These are phyloP conservation scores for Melampsora americana DNA, from an alignment of 1,284 basidiomycete genomes.

Conservation along the genomic window DNA sequence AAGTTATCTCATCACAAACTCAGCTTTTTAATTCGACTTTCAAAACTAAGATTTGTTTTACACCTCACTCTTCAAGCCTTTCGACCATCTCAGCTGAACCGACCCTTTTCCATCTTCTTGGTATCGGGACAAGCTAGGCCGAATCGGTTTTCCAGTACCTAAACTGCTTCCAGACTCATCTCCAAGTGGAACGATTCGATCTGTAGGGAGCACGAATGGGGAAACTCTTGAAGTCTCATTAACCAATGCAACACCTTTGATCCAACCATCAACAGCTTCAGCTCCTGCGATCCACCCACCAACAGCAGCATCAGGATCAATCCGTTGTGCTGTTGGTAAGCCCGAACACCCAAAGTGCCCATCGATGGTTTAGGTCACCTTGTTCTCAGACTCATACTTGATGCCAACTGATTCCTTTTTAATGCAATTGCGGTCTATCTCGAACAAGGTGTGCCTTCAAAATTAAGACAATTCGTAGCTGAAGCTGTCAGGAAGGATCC, in stretches of 20 bases:
- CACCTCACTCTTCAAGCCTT: neutral
- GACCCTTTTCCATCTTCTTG: neutral
- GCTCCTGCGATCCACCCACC: slow-evolving; percentile 42
- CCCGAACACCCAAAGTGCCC: slow-evolving; percentile 63
- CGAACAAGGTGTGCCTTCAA: slow-evolving; percentile 62
- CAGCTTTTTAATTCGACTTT: neutral
- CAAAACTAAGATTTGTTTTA: neutral
- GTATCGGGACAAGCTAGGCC: neutral
- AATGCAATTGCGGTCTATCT: slow-evolving; percentile 78
- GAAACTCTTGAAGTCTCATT: slow-evolving; percentile 78
- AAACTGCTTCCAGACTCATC: slow-evolving; percentile 68
- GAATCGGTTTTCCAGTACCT: slow-evolving; percentile 55
- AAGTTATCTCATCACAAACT: slow-evolving; percentile 3
- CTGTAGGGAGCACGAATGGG: slow-evolving; percentile 69
- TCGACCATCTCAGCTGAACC: neutral
- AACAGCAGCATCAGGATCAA: slow-evolving; percentile 47
- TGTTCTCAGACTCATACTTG: slow-evolving; percentile 70
- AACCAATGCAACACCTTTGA: slow-evolving; percentile 48
- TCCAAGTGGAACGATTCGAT: slow-evolving; percentile 68
- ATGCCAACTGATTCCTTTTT: slow-evolving; percentile 91
- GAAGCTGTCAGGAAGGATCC: slow-evolving; percentile 50
- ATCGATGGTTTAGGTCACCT: slow-evolving; percentile 53
- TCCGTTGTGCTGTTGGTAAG: slow-evolving; percentile 50
- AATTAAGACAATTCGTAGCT: slow-evolving; percentile 64
- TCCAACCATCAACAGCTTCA: slow-evolving; percentile 6